Conservation (phyloP, 306 rosid species). For the Cucurbita pepo region DNA sequence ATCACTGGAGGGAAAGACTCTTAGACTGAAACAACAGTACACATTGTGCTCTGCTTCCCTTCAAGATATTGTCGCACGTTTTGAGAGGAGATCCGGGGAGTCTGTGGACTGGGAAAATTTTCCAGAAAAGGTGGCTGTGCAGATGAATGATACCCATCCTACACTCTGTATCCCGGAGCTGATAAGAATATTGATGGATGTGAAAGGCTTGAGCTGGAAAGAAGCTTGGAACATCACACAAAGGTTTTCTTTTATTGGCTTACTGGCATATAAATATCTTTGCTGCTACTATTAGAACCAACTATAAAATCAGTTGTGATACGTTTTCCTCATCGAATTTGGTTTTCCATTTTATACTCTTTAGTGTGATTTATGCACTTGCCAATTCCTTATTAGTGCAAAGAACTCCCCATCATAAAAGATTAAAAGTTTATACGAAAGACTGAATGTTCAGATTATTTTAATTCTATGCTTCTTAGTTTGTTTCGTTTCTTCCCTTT, state of each 20-base stretch:
- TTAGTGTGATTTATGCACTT: background rate
- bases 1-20: constrained; percentile 69
- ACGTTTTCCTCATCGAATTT: background rate
- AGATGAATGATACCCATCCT: constrained; percentile 99
- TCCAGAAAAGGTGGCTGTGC: constrained; percentile 87
- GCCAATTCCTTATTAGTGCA: background rate
- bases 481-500: background rate
- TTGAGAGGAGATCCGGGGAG: constrained; percentile 73
- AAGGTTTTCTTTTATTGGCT: constrained; percentile 24
- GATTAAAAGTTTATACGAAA: background rate
- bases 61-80: constrained; percentile 80
- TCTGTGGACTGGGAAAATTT: constrained; percentile 61
- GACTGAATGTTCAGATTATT: background rate
- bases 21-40: constrained; percentile 93
- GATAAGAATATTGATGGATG: constrained; percentile 69
- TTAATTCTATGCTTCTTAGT: constrained; percentile 4
- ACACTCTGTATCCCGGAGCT: constrained; percentile 95
- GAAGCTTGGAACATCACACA: constrained; percentile 89
- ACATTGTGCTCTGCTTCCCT: constrained; percentile 94
- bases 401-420: background rate
- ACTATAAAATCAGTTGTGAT: background rate
- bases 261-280: background rate
- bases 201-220: constrained; percentile 70
- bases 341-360: background rate
- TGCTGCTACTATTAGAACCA: background rate